Evolutionary conservation across 306 rosid species (phyloP), one percentile per base, ranked within the genome.

Genomic region (Quercus berberidifolia): DNA sequence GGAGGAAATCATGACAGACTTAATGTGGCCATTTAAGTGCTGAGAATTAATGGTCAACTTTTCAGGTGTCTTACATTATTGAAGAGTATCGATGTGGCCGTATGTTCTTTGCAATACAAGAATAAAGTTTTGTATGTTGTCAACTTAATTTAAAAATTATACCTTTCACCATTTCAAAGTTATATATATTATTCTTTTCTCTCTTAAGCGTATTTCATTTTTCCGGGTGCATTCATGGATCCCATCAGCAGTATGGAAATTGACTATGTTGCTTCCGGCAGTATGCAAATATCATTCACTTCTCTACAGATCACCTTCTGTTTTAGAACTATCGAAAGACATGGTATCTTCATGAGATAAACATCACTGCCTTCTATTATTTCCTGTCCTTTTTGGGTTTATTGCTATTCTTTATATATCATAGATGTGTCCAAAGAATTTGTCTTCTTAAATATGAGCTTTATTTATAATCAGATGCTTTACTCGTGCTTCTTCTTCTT

Each of bases 71-170:
- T 74, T 90, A 90, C 84, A 88, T 90, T 64, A 89, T 95, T 83
- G 92, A 89, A 69, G 99, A 95, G 88, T 92, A 92, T 85, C 89
- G 84, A 7, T 85, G 93, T 91, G 99, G 98, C 52, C 92, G 92
- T 54, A 95, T 69, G 88, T 95, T 83, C 98, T 95, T 25, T 95
- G 99, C 84, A 95, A 95, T 88, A 91, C 98, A 62, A 91, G 98
- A 87, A 91, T 92, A 83, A 95, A 95, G 85, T 92, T 95, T 52
- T 97, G 99, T 95, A 90, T 58, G 89, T 75, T 49, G 55, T 73
- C 14, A 56, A 67, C 62, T 57, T 17, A 51, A 14, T 76, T 52
- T 69, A 33, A 57, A 60, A 77, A 84, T 69, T 71, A 5, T n/a
- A 28, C 81, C 35, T 73, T 4, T n/a, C 1, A 14, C 72, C 10